A percentile compares a stretch with the other conserved stretches of the same genome.
phyloP scores from a whole-genome alignment of 225 moss, liverwort and hornwort species.

The Rhytidiadelphus loreus region DNA sequence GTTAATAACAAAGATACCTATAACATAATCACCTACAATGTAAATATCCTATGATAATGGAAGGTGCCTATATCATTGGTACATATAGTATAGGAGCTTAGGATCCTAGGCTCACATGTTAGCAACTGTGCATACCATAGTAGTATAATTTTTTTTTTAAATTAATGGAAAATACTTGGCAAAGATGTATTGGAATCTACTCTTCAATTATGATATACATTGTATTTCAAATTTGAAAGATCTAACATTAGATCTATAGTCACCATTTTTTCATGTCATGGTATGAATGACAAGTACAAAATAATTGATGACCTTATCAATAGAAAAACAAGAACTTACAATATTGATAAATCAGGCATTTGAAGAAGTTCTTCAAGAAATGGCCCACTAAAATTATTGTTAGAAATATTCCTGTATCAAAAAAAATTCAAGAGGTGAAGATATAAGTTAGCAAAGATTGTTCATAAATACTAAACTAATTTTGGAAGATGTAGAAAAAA shows the following conservation, averaged over 20 bases:
- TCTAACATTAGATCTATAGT: neutral
- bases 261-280: accelerated
- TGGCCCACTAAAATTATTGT: neutral
- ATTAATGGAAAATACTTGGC: no score
- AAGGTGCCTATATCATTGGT: no score
- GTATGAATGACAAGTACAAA: accelerated
- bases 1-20: no score
- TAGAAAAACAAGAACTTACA: neutral
- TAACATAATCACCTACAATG: no score
- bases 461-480: no score
- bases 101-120: no score
- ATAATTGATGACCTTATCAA: neutral
- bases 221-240: neutral
- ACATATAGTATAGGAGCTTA: no score
- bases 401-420: neutral
- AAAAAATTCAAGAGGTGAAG: neutral
- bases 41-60: no score
- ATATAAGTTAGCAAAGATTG: neutral
- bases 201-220: neutral
- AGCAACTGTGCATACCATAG: no score
- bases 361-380: neutral
- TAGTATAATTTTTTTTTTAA: no score
- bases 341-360: accelerated
- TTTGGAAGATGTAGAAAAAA: no score
- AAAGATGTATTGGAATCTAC: accelerated